Percentiles rank a stretch among this genome's conserved stretches.
These are phyloP conservation scores for Zostera marina DNA, from an alignment of 116 monocot genomes.

Conservation along the genomic window DNA sequence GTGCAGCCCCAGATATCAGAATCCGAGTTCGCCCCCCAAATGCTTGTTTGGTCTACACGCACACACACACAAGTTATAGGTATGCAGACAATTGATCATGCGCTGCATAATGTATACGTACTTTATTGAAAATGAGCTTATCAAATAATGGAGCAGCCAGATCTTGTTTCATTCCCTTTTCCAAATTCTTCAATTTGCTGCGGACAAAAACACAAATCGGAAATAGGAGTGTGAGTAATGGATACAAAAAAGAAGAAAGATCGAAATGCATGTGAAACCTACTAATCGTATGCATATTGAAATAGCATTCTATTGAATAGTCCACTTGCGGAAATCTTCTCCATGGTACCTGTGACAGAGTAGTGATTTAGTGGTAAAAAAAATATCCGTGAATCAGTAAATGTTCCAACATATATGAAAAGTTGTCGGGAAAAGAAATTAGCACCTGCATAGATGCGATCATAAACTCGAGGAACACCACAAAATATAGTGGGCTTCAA, in stretches of 20 bases:
- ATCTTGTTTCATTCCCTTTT: slow-evolving; percentile 61
- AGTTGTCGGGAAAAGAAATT: too few species aligned
- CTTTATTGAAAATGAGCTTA: slow-evolving; percentile 69
- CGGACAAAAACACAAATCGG: not conserved
- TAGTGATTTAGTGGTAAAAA: slow-evolving; percentile 2
- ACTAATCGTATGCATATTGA: slow-evolving; percentile 73
- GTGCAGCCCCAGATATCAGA: slow-evolving; percentile 87
- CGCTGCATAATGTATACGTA: slow-evolving; percentile 11
- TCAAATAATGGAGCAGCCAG: slow-evolving; percentile 82
- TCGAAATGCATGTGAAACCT: slow-evolving; percentile 13
- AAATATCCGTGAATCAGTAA: not conserved
- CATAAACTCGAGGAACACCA: slow-evolving; percentile 86
- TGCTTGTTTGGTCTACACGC: slow-evolving; percentile 70
- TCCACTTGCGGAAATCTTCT: slow-evolving; percentile 68
- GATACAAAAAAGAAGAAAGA: not conserved
- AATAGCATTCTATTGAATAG: slow-evolving; percentile 37
- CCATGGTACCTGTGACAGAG: slow-evolving; percentile 75
- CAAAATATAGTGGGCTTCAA: slow-evolving; percentile 63
- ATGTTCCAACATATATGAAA: too few species aligned
- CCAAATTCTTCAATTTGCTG: slow-evolving; percentile 74
- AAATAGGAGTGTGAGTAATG: too few species aligned
- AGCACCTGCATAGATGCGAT: slow-evolving; percentile 84
- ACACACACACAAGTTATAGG: too few species aligned
- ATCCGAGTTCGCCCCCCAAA: slow-evolving; percentile 70
- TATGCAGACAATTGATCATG: too few species aligned